phyloP scores from a whole-genome alignment of 139 green algal species.

The Coelastrella sp. region DNA sequence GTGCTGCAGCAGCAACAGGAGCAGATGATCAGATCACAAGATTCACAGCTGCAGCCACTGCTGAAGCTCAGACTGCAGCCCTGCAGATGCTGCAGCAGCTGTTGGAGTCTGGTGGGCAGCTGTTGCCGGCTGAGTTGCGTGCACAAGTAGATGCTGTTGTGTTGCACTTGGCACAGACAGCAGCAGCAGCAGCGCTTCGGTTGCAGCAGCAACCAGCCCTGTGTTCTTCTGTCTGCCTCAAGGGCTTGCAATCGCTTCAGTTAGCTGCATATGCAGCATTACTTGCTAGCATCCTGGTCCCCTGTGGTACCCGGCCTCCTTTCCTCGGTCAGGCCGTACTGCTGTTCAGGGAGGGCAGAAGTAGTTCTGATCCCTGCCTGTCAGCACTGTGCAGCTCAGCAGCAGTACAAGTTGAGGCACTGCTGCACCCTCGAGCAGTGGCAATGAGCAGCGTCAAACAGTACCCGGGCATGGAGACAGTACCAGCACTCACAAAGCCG shows the following conservation, averaged over 20 bases:
- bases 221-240: neutral
- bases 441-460: neutral
- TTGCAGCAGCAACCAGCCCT: conserved; percentile 43
- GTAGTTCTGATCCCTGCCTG: conserved; percentile 15
- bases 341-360: conserved; percentile 51
- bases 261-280: conserved; percentile 61
- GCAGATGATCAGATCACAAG: neutral
- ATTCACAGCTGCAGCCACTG: neutral
- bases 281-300: conserved; percentile 66
- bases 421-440: conserved; percentile 59
- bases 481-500: conserved; percentile 45
- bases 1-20: conserved; percentile 26
- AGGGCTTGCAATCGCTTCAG: conserved; percentile 39
- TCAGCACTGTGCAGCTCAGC: conserved; percentile 34
- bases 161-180: conserved; percentile 57
- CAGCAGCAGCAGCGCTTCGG: conserved; percentile 35
- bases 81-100: conserved; percentile 48
- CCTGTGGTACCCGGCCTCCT: conserved; percentile 50
- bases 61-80: conserved; percentile 37
- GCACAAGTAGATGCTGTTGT: conserved; percentile 61
- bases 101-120: conserved; percentile 36
- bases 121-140: conserved; percentile 50
- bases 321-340: conserved; percentile 62
- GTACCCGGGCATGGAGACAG: conserved; percentile 16
- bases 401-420: conserved; percentile 52